Evolutionary conservation across 2,329 filamentous ascomycete species (phyloP).

Genomic region (Neofusicoccum laricinum): DNA sequence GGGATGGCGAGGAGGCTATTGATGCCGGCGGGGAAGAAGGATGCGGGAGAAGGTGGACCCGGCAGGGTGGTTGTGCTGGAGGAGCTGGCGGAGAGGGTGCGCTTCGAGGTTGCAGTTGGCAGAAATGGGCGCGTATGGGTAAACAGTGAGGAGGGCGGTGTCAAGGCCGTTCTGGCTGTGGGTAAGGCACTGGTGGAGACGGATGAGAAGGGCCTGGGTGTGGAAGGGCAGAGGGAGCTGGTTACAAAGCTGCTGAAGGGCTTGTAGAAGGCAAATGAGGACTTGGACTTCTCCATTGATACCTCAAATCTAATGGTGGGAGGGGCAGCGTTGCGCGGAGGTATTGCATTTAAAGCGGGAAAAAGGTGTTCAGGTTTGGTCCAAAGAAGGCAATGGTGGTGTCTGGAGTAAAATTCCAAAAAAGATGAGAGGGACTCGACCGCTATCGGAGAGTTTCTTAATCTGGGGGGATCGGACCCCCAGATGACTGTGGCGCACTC

Average conservation of each 20-base stretch:
- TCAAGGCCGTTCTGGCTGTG: constrained; percentile 71
- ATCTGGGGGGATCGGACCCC: no score
- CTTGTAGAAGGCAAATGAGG: constrained; percentile 26
- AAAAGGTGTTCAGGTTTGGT: neutral
- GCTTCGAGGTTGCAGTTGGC: constrained; percentile 91
- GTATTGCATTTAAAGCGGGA: neutral
- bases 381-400: neutral
- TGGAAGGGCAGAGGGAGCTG: constrained; percentile 68
- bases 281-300: neutral
- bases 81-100: constrained; percentile 74
- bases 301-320: neutral
- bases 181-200: constrained; percentile 74
- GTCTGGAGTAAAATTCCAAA: no score
- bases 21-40: constrained; percentile 52
- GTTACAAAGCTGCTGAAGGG: constrained; percentile 65
- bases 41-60: constrained; percentile 34
- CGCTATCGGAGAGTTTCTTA: no score
- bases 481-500: no score
- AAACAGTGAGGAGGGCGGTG: constrained; percentile 62
- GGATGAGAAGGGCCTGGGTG: constrained; percentile 64
- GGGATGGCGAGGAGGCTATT: constrained; percentile 80
- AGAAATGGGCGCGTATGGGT: constrained; percentile 93
- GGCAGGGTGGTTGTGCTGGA: constrained; percentile 66
- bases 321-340: neutral
- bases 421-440: no score